Evolutionary conservation across 2,329 filamentous ascomycete species (phyloP).

Genomic region (Colletotrichum horii): DNA sequence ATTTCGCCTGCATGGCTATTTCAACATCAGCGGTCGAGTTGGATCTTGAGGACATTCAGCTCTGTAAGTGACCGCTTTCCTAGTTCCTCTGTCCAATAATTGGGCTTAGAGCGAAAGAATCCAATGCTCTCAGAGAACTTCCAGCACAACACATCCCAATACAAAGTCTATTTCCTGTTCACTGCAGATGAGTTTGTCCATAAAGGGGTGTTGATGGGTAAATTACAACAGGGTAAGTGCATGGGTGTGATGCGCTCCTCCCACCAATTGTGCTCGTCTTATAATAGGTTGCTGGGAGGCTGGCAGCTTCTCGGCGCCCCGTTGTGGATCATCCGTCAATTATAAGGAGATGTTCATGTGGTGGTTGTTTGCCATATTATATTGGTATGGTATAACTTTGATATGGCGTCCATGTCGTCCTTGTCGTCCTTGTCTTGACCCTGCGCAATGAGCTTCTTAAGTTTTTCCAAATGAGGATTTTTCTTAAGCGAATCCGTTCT

Average conservation of each 20-base stretch:
- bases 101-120: not conserved
- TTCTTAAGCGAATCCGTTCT: too few species aligned
- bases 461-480: too few species aligned
- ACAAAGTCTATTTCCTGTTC: not conserved
- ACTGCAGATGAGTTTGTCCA: not conserved
- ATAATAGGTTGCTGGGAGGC: not conserved
- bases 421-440: not conserved
- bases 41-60: not conserved
- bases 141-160: not conserved
- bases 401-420: not conserved
- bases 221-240: not conserved
- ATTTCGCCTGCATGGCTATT: not conserved
- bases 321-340: not conserved
- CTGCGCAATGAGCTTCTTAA: too few species aligned
- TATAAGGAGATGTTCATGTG: not conserved
- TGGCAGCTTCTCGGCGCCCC: not conserved
- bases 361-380: not conserved
- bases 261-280: not conserved
- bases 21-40: not conserved
- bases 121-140: not conserved
- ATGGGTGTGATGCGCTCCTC: not conserved
- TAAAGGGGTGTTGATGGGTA: not conserved
- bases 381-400: not conserved
- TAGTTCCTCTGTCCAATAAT: not conserved
- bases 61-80: not conserved